Evolutionary conservation across 352 stramenopile species (phyloP), one percentile per base, ranked within the genome.

Genomic region (Globisporangium polare): DNA sequence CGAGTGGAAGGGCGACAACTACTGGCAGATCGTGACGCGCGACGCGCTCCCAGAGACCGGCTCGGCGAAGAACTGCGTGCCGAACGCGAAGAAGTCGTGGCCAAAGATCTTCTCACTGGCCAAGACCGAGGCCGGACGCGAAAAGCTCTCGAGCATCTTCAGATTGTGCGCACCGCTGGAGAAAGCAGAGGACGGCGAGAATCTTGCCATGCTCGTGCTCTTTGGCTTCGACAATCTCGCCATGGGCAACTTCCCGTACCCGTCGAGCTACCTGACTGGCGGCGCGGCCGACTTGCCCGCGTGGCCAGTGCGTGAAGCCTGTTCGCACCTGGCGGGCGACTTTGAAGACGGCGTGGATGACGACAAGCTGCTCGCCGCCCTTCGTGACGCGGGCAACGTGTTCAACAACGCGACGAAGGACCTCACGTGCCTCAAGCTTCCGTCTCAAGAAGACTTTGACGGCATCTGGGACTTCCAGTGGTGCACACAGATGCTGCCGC

Each of bases 221-320:
- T 84, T 89, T 49, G 88, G 91, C 26, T 98, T 97, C 67, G 95
- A 97, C 68, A 96, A 79, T 35, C 65, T 99, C 68, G 91, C 95
- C 0, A 98, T 98, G 90, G 95, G 94, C 10, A 92, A 98, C 62
- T 99, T 97, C 67, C 96, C 96, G 5, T 99, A 98, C 70, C 83
- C 92, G 24, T 97, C 88, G 3, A 95, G 78, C 50, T 99, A 99
- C 68, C 80, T 99, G 29, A 88, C 91, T 2, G 81, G 84, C 9
- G 88, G 86, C 26, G 67, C 63, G 2, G 77, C 76, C 0, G 62
- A 89, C 0, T 70, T 98, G 43, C 95, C 95, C 5, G 72, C 95
- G 13, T 98, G 91, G 90, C 95, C 95, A 3, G 75, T 98, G n/a
- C 90, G 90, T n/a, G 74, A 75, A 26, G 95, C 95, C 0, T 98